Percentiles rank a stretch among this genome's conserved stretches.
These are phyloP conservation scores for Macrophomina tecta DNA, from an alignment of 2,329 filamentous ascomycete genomes.

Conservation along the genomic window DNA sequence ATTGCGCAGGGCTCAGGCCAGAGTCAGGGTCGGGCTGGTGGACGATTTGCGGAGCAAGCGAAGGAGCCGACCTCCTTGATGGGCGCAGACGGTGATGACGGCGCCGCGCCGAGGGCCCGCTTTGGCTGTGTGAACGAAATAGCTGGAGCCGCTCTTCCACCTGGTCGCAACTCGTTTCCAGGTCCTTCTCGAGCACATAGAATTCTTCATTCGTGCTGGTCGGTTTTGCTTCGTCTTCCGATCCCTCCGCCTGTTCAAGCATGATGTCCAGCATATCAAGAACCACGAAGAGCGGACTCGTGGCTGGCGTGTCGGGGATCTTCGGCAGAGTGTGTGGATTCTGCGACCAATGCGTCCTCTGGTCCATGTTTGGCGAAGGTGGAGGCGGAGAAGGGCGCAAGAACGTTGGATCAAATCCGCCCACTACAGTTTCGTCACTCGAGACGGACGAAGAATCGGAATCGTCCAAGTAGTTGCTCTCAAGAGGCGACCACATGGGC, in stretches of 20 bases:
- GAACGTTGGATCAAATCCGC: constrained; percentile 3
- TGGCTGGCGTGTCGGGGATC: constrained; percentile 15
- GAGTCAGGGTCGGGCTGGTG: not conserved
- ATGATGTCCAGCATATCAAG: constrained; percentile 26
- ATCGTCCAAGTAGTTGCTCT: constrained; percentile 16
- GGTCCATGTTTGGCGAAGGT: constrained; percentile 14
- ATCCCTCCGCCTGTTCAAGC: constrained; percentile 8
- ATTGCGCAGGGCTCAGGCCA: constrained; percentile 5
- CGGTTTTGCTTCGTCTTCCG: not conserved
- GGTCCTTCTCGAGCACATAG: not conserved
- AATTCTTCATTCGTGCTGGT: not conserved
- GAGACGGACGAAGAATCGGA: constrained; percentile 1
- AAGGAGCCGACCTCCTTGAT: constrained; percentile 8
- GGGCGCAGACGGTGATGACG: constrained; percentile 16
- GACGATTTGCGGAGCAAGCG: not conserved
- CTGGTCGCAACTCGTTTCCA: not conserved
- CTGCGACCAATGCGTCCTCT: not conserved
- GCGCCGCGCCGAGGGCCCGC: not conserved
- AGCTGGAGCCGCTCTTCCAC: constrained; percentile 15
- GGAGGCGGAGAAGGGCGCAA: constrained; percentile 17
- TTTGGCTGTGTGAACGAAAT: constrained; percentile 11
- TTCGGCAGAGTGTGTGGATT: not conserved
- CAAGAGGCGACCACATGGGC: constrained; percentile 5
- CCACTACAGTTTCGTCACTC: constrained; percentile 15
- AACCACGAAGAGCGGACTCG: constrained; percentile 20